Evolutionary conservation across 2,329 filamentous ascomycete genomes (phyloP).

Genomic region (Colletotrichum sp.): DNA sequence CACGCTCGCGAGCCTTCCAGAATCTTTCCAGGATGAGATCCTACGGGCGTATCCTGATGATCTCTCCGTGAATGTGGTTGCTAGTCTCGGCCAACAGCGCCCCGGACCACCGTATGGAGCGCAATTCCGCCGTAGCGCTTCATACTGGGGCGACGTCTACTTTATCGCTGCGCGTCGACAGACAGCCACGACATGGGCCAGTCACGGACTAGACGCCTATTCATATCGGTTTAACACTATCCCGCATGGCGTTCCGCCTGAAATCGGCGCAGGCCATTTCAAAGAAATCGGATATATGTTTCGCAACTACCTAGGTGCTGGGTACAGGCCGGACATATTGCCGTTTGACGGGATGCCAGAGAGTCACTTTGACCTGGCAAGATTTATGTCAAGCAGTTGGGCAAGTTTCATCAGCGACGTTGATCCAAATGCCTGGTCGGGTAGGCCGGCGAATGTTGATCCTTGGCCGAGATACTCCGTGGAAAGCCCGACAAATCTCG

Average conservation of each 20-base stretch:
- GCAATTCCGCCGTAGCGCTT: neutral
- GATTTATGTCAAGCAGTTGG: neutral
- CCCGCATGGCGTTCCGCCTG: neutral
- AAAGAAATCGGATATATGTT: neutral
- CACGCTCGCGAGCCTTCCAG: neutral
- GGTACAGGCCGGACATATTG: neutral
- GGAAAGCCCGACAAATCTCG: neutral
- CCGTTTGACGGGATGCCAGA: neutral
- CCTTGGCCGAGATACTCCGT: neutral
- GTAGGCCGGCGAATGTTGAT: neutral
- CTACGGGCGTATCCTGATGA: neutral
- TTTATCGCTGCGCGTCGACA: neutral
- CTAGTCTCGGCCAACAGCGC: neutral
- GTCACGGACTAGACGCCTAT: neutral
- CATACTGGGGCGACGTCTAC: neutral
- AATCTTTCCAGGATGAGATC: neutral
- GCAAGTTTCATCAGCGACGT: neutral
- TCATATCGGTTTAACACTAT: neutral
- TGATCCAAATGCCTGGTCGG: neutral
- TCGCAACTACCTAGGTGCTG: neutral
- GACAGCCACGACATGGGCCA: neutral
- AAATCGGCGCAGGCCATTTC: neutral
- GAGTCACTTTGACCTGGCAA: neutral
- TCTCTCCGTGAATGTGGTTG: neutral
- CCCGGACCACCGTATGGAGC: neutral